Evolutionary conservation across 495 filamentous ascomycete genomes (phyloP).

Genomic region (Talaromyces ruber): DNA sequence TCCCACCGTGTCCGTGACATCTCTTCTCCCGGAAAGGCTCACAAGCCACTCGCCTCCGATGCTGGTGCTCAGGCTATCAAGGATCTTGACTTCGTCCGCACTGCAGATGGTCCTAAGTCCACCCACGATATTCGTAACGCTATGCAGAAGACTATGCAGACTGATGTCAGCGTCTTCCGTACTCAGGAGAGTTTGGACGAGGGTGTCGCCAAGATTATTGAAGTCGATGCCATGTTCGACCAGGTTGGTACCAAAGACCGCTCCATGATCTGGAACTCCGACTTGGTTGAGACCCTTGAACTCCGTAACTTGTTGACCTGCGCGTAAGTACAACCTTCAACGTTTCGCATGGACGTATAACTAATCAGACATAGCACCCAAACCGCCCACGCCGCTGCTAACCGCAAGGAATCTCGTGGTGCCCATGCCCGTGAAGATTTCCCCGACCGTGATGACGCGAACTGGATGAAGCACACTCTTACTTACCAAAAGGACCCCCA

Average conservation of each 20-base stretch:
- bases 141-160: constrained; percentile 98
- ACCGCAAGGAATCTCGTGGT: constrained; percentile 88
- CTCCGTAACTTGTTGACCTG: constrained; percentile 89
- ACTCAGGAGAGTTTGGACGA: constrained; percentile 85
- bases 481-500: constrained; percentile 87
- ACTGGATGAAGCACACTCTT: constrained; percentile 99
- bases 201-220: constrained; percentile 70
- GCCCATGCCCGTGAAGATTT: constrained; percentile 94
- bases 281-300: constrained; percentile 92
- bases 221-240: constrained; percentile 70
- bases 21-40: constrained; percentile 67
- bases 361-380: constrained; percentile 47
- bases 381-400: constrained; percentile 78
- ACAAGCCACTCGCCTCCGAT: constrained; percentile 67
- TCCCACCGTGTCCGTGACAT: constrained; percentile 93
- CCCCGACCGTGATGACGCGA: constrained; percentile 83
- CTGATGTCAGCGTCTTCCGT: constrained; percentile 93
- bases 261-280: constrained; percentile 99
- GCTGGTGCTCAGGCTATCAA: constrained; percentile 80
- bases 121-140: constrained; percentile 79
- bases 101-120: constrained; percentile 71
- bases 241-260: constrained; percentile 92
- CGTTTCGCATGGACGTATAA: background rate
- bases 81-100: constrained; percentile 79
- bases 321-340: constrained; percentile 52